Base-by-base conservation (phyloP, 129 eudicot species). In the Escallonia rubra region DNA sequence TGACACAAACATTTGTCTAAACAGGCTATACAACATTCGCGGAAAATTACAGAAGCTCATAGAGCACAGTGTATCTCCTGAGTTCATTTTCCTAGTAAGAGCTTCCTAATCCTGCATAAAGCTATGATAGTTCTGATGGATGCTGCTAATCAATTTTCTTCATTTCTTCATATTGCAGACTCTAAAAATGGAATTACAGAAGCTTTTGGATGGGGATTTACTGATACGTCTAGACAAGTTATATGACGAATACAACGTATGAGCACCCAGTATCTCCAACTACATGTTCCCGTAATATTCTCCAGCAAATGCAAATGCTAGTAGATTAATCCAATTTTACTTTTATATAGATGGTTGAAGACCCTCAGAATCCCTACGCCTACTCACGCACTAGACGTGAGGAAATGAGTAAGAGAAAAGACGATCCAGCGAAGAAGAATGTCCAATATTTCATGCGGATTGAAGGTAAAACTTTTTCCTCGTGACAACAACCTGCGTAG, bases 21-120 rank as follows among this genome's bases (percentile, higher is more conserved):
- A 65, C 86, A 86, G 96, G 86, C 79, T 89, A 50, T 89, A 78
- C 68, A 74, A 62, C 10, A 83, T 86, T 46, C 90, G 96, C 44
- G 87, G 80, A 16, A 80, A 89, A 56, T 86, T 89, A 45, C 94
- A 89, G 68, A 77, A 79, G 52, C 90, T 89, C 46, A 81, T 89
- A 67, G 90, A 89, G 77, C 89, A 89, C 80, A 86, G 80, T 57
- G 90, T 89, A 55, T 85, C 93, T 34, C 90, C 96, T 6, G 87
- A 79, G 71, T 89, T 83, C 80, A 83, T 89, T 41, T 89, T 89
- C 76, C 60, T 76, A 50, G 96, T 89, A 81, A 75, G 78, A 59
- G 51, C 7, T 39, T 46, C 10, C 44, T 0, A 34, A 42, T 49
- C 76, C 61, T 80, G 52, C 42, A 55, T 54, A 53, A 6, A 16